phyloP scores from a whole-genome alignment of 1,139 yeast species.

The Kodamaea sp. region DNA sequence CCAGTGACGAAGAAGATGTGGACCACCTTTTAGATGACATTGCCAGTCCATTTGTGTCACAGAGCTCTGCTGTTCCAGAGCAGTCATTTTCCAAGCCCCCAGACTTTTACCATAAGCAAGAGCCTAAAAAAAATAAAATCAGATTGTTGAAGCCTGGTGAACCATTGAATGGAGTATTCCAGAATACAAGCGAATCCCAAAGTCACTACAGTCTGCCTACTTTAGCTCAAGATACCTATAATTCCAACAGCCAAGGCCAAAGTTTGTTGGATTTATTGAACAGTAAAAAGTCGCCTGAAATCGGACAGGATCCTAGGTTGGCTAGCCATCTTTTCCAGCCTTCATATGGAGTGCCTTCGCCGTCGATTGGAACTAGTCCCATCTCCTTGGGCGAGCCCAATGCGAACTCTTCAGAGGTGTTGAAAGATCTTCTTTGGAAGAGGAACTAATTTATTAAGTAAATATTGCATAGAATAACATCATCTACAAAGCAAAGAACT shows the following conservation, averaged over 20 bases:
- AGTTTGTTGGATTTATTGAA: slow-evolving; percentile 17
- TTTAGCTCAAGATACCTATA: slow-evolving; percentile 1
- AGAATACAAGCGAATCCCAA: neutral
- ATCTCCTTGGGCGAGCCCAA: slow-evolving; percentile 6
- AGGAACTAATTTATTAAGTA: slow-evolving; percentile 4
- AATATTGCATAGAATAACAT: neutral
- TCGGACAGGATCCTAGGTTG: neutral
- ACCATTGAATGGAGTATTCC: slow-evolving; percentile 17
- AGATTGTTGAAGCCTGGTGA: slow-evolving; percentile 36
- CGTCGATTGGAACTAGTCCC: slow-evolving; percentile 2
- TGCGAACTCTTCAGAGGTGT: slow-evolving; percentile 11
- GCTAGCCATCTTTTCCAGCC: slow-evolving; percentile 13
- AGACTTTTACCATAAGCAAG: slow-evolving; percentile 8
- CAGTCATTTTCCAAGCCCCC: slow-evolving; percentile 4
- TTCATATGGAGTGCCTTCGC: slow-evolving; percentile 12
- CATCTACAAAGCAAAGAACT: slow-evolving; percentile 13
- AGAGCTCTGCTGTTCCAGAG: neutral
- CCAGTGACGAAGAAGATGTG: slow-evolving; percentile 37
- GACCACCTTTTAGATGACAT: slow-evolving; percentile 15
- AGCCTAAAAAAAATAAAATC: slow-evolving; percentile 20
- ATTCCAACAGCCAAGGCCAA: slow-evolving; percentile 14
- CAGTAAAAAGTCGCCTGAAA: slow-evolving; percentile 9
- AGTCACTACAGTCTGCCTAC: neutral
- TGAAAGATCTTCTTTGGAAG: slow-evolving; percentile 14
- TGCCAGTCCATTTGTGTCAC: slow-evolving; percentile 3